Conservation (phyloP, 805 yeast genomes). For the Schwanniomyces sp. region DNA sequence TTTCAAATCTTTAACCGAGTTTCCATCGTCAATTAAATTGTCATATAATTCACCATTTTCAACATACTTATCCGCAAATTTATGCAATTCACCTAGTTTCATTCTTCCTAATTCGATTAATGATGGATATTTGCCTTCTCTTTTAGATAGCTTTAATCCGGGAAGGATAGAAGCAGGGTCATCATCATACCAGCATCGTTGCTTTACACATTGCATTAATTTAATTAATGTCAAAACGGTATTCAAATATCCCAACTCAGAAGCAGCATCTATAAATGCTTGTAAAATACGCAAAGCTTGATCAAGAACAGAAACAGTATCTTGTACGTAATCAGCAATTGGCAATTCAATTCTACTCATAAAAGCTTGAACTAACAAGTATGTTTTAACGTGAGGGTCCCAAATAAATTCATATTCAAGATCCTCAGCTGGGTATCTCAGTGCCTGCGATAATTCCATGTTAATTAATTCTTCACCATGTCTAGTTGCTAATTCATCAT, state of each 20-base stretch:
- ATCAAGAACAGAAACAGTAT: constrained; percentile 88
- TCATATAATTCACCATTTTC: background rate
- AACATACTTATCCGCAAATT: constrained; percentile 32
- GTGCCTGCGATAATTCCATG: constrained; percentile 74
- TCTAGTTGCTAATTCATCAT: constrained; percentile 84
- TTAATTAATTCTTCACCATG: constrained; percentile 91
- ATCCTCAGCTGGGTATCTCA: constrained; percentile 63
- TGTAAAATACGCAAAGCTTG: constrained; percentile 93
- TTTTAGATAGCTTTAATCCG: constrained; percentile 28
- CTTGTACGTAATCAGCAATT: constrained; percentile 92
- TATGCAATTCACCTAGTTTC: constrained; percentile 29
- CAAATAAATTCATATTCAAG: constrained; percentile 65
- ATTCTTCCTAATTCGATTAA: constrained; percentile 46
- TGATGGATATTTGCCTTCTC: constrained; percentile 3
- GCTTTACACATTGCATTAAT: constrained; percentile 85
- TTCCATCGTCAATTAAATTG: background rate
- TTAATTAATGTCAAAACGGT: constrained; percentile 63
- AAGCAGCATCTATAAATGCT: constrained; percentile 85
- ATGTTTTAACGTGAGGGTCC: constrained; percentile 86
- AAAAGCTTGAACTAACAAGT: constrained; percentile 68
- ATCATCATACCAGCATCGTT: constrained; percentile 83
- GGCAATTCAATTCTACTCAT: constrained; percentile 77
- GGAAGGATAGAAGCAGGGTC: constrained; percentile 62
- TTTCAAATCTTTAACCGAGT: constrained; percentile 25
- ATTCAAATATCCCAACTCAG: constrained; percentile 73